Evolutionary conservation across 331 rosid species (phyloP).

Genomic region (Prunus yedoensis): DNA sequence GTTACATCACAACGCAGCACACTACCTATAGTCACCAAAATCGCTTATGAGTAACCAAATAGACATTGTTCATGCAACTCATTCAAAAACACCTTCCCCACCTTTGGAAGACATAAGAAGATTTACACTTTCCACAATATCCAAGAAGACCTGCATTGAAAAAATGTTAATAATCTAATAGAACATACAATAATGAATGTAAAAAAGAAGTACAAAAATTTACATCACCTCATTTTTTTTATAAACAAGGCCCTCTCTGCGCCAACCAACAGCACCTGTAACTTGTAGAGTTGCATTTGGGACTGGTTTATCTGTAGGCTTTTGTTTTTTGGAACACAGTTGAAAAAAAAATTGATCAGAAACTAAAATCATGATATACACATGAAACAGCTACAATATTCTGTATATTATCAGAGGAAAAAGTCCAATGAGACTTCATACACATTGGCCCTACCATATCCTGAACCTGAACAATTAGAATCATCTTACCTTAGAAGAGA

Average conservation of each 20-base stretch:
- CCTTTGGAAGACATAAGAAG: conserved; percentile 99
- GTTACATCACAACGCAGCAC: conserved; percentile 98
- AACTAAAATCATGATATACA: not conserved
- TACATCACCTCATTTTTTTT: conserved; percentile 87
- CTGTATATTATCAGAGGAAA: not conserved
- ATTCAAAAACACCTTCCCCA: conserved; percentile 35
- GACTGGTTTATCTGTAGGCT: conserved; percentile 87
- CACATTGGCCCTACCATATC: not conserved
- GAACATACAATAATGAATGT: not conserved
- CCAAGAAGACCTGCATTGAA: conserved; percentile 80
- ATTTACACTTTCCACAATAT: conserved; percentile 96
- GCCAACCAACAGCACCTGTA: conserved; percentile 99
- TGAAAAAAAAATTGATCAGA: conserved; percentile 27
- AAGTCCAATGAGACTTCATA: not conserved
- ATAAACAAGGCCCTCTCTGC: conserved; percentile 96
- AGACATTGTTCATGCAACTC: conserved; percentile 11
- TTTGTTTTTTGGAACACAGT: conserved; percentile 15
- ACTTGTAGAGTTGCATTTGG: conserved; percentile 99
- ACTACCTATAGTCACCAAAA: conserved; percentile 54
- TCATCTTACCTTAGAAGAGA: conserved; percentile 87
- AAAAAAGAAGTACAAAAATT: conserved; percentile 9
- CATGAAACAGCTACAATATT: not conserved
- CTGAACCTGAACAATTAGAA: not conserved
- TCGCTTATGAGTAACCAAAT: conserved; percentile 26
- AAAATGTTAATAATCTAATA: conserved; percentile 15